Evolutionary conservation across 192 early-diverging fungal genomes (phyloP), one percentile per base, ranked within the genome.

Genomic region (Backusella australiensis): DNA sequence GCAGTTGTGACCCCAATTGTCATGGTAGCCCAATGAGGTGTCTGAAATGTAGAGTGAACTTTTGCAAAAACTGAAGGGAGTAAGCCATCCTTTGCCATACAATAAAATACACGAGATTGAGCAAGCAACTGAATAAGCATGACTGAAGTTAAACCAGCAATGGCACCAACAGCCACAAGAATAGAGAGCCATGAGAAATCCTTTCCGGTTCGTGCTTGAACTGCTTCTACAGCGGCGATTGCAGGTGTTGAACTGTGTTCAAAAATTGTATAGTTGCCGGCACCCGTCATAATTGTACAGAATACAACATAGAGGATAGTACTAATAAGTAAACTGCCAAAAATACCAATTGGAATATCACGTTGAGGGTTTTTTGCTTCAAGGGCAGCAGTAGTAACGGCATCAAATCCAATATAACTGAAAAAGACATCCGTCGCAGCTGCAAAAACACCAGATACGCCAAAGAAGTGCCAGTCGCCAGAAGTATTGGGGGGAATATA

Each of bases 321-420:
- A 73, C 94, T 93, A 65, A 97, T 91, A 5, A 81, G 63, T 39
- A 97, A 85, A 3, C 93, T 94, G 63, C 83, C 86, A 75, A 95
- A 87, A 66, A 97, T 96, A n/a, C 94, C 96, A 71, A 96, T 90
- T 12, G 96, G 95, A 34, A 97, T 70, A 77, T 96, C 93, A 1
- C 88, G 83, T 56, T 93, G 89, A 14, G 96, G 95, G 65, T 93
- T 87, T 44, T 86, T 87, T 15, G 93, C 85, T 79, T 97, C 96
- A 77, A 94, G 92, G 9, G 96, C 91, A 7, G 91, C 91, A 1
- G 96, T 97, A 0, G 94, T 91, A 15, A 96, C 92, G 1, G 92
- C 88, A 81, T 97, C 96, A 82, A 96, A 96, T 8, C 96, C 95
- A 81, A 96, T 93, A 77, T 95, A 96, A 17, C 91, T 76, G 73